Percentiles rank a stretch among this genome's conserved stretches.
Evolutionary conservation across 805 yeast genomes (phyloP).

Genomic region (Candida lessepsii): DNA sequence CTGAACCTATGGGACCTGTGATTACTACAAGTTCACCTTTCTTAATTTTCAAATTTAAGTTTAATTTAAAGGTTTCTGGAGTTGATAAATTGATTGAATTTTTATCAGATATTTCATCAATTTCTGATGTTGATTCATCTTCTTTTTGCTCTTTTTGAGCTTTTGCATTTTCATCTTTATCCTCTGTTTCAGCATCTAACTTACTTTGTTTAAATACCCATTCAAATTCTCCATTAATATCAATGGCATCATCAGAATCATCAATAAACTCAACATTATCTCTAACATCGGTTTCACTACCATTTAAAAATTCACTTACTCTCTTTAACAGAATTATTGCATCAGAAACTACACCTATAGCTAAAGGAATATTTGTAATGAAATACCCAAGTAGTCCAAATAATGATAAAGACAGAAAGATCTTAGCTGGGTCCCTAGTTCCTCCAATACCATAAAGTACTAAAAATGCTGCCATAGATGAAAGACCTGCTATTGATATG

Average conservation of each 20-base stretch:
- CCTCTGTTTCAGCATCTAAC: conserved; percentile 1
- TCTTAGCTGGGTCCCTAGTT: conserved; percentile 51
- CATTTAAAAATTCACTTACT: conserved; percentile 51
- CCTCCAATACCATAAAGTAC: conserved; percentile 31
- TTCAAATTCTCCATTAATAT: conserved; percentile 25
- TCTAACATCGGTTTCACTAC: conserved; percentile 31
- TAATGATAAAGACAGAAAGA: conserved; percentile 68
- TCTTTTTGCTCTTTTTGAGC: not conserved
- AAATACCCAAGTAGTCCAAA: conserved; percentile 62
- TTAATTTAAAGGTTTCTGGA: conserved; percentile 6
- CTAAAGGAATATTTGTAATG: conserved; percentile 66
- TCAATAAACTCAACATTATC: conserved; percentile 33
- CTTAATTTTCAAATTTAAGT: conserved; percentile 22
- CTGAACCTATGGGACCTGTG: conserved; percentile 38
- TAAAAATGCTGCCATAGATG: conserved; percentile 59
- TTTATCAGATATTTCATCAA: not conserved
- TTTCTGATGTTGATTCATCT: not conserved
- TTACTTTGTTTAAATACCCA: conserved; percentile 23
- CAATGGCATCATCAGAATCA: conserved; percentile 13
- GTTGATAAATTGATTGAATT: too few species aligned
- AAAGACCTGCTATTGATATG: conserved; percentile 62
- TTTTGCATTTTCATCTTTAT: not conserved
- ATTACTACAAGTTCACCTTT: conserved; percentile 35
- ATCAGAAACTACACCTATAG: conserved; percentile 65
- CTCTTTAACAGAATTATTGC: conserved; percentile 60